A percentile compares a stretch with the other conserved stretches of the same genome.
These are phyloP conservation scores for Heimioporus sp. DNA, from an alignment of 768 basidiomycete genomes.

Conservation along the genomic window DNA sequence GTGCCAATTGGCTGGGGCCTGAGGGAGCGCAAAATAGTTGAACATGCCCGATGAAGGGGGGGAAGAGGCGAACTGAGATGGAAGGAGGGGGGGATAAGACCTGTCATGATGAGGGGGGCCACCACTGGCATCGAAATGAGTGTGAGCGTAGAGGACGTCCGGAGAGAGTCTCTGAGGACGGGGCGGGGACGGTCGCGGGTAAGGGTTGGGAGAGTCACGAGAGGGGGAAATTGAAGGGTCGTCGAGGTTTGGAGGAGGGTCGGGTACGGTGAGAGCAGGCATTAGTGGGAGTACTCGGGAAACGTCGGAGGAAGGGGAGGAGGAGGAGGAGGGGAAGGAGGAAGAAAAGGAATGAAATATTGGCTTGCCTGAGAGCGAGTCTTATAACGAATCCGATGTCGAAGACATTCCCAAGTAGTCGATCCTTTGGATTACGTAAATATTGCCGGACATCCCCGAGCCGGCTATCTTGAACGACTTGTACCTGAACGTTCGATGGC, in stretches of 20 bases:
- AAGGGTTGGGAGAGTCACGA: slow-evolving; percentile 14
- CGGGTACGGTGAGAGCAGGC: slow-evolving; percentile 29
- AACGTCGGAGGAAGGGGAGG: neutral
- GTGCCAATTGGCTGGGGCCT: slow-evolving; percentile 27
- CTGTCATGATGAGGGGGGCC: slow-evolving; percentile 16
- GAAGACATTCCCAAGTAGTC: slow-evolving; percentile 28
- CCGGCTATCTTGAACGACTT: slow-evolving; percentile 1
- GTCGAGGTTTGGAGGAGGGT: slow-evolving; percentile 2
- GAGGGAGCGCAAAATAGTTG: slow-evolving; percentile 25
- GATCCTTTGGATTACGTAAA: slow-evolving; percentile 26
- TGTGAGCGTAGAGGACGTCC: slow-evolving; percentile 17
- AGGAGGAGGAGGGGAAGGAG: slow-evolving; percentile 1
- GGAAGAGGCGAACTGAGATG: slow-evolving; percentile 9
- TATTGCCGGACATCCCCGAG: slow-evolving; percentile 18
- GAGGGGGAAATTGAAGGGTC: neutral
- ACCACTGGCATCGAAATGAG: slow-evolving; percentile 23
- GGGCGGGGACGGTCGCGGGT: slow-evolving; percentile 19
- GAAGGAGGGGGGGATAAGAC: slow-evolving; percentile 7
- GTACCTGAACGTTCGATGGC: slow-evolving; percentile 25
- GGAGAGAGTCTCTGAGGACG: slow-evolving; percentile 17
- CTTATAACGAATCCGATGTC: slow-evolving; percentile 29
- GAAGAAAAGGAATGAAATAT: slow-evolving; percentile 23
- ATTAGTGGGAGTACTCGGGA: slow-evolving; percentile 9
- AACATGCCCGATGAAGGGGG: slow-evolving; percentile 23
- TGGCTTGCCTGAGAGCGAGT: slow-evolving; percentile 34